A percentile compares a stretch with the other conserved stretches of the same genome.
Conservation (phyloP, 2,329 filamentous ascomycete species). For the Fusarium sp. region DNA sequence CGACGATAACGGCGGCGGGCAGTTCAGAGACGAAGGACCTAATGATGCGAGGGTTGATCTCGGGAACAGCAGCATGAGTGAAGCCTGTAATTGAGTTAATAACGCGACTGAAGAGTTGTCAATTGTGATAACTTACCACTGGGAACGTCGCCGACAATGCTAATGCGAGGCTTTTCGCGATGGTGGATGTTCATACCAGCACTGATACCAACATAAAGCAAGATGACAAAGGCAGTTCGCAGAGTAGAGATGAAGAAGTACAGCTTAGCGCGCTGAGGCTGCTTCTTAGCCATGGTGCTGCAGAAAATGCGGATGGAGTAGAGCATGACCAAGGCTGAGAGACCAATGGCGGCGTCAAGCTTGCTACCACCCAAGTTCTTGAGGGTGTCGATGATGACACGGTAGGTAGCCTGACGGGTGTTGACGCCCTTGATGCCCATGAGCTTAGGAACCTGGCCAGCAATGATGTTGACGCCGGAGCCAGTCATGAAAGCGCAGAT, state of each 20-base stretch:
- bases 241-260: slow-evolving; percentile 85
- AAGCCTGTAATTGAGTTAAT: slow-evolving; percentile 63
- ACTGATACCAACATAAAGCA: slow-evolving; percentile 83
- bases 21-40: slow-evolving; percentile 72
- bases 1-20: slow-evolving; percentile 79
- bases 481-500: slow-evolving; percentile 68
- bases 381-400: slow-evolving; percentile 63
- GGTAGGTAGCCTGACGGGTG: slow-evolving; percentile 60
- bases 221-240: slow-evolving; percentile 81
- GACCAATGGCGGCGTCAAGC: slow-evolving; percentile 78
- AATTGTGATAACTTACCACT: slow-evolving; percentile 60
- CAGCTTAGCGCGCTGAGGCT: slow-evolving; percentile 73
- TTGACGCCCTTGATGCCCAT: slow-evolving; percentile 63
- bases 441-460: slow-evolving; percentile 62
- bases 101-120: not conserved
- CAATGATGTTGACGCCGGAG: slow-evolving; percentile 61
- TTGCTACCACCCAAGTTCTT: slow-evolving; percentile 60
- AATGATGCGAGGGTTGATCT: slow-evolving; percentile 70
- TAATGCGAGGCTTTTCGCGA: slow-evolving; percentile 67
- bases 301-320: slow-evolving; percentile 74
- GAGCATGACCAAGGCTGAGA: slow-evolving; percentile 75
- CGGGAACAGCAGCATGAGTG: slow-evolving; percentile 74
- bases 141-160: slow-evolving; percentile 75
- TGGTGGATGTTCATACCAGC: slow-evolving; percentile 74
- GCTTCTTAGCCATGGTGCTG: slow-evolving; percentile 71